Evolutionary conservation across 1,284 basidiomycete species (phyloP).

Genomic region (Apiotrichum sp.): DNA sequence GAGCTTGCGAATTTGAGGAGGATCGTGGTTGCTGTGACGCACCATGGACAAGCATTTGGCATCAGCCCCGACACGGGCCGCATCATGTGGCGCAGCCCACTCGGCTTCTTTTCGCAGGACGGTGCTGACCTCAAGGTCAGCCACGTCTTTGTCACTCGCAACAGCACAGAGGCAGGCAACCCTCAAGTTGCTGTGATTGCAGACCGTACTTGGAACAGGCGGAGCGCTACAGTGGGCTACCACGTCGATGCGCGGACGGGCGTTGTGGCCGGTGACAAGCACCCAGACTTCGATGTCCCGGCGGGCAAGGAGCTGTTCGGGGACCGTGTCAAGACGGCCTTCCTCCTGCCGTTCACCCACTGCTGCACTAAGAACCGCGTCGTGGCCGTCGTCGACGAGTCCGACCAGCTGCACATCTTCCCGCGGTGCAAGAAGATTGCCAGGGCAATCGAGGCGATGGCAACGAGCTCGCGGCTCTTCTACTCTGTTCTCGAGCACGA

Average conservation of each 20-base stretch:
- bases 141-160: slow-evolving; percentile 34
- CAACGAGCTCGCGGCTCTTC: slow-evolving; percentile 23
- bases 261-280: slow-evolving; percentile 42
- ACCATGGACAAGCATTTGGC: slow-evolving; percentile 70
- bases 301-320: slow-evolving; percentile 31
- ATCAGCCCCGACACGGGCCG: slow-evolving; percentile 71
- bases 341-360: slow-evolving; percentile 39
- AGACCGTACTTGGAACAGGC: slow-evolving; percentile 7
- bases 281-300: slow-evolving; percentile 23
- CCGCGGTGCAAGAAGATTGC: slow-evolving; percentile 44
- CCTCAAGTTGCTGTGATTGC: slow-evolving; percentile 41
- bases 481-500: slow-evolving; percentile 21
- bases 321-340: slow-evolving; percentile 29
- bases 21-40: slow-evolving; percentile 67
- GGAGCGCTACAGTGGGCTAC: slow-evolving; percentile 56
- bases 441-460: slow-evolving; percentile 23
- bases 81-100: slow-evolving; percentile 67
- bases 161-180: slow-evolving; percentile 28
- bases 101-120: slow-evolving; percentile 32
- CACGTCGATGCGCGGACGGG: slow-evolving; percentile 75
- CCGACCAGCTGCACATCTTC: slow-evolving; percentile 37
- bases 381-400: slow-evolving; percentile 35
- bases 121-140: slow-evolving; percentile 33
- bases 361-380: slow-evolving; percentile 38
- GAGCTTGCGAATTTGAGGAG: slow-evolving; percentile 77